Base-by-base conservation (phyloP, 202 grass and related monocot genomes). In the Dendrocalamus latiflorus region DNA sequence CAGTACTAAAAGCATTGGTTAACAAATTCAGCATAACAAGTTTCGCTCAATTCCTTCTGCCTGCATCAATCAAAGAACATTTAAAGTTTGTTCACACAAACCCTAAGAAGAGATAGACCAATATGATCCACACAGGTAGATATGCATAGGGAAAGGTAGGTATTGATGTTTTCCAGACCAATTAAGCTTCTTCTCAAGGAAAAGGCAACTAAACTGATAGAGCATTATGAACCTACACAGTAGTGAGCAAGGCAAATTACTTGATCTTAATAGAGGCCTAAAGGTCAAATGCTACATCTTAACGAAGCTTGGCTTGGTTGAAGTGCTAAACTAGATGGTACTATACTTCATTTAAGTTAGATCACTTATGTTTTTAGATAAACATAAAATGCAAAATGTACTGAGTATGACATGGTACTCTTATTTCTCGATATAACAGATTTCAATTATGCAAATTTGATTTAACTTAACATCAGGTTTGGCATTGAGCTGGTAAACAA, bases 11-110 rank as follows among this genome's bases (percentile, higher is more conserved):
- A 89, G 91, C 91, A 61, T 95, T 98, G 48, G 95, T 89, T 84
- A 95, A 89, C 80, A 95, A 90, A 89, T 95, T 98, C 16, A 93
- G 78, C 95, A 95, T 98, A 70, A 98, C 88, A 64, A 98, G 90
- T 67, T 98, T 95, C 25, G 84, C 95, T n/a, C 95, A 85, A 93
- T 89, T 61, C 95, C 95, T 90, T 93, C 91, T 85, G 70, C 83
- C 81, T 98, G 93, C 91, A 95, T 95, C 34, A 93, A 76, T 72
- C 79, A 82, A 81, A 98, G 87, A 70, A 89, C 87, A 83, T 62
- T 89, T 38, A 93, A 83, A 50, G 89, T 98, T 90, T 98, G 93
- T 83, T 98, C 85, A 44, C 89, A 92, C 67, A 92, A 79, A 65
- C 95, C 91, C 83, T 98, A 87, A 60, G 74, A 68, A 85, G 62